Percentiles rank a stretch among this genome's conserved stretches.
Conservation (phyloP, 1,284 basidiomycete species). For the Ceratorhiza oryzae-sativae region DNA sequence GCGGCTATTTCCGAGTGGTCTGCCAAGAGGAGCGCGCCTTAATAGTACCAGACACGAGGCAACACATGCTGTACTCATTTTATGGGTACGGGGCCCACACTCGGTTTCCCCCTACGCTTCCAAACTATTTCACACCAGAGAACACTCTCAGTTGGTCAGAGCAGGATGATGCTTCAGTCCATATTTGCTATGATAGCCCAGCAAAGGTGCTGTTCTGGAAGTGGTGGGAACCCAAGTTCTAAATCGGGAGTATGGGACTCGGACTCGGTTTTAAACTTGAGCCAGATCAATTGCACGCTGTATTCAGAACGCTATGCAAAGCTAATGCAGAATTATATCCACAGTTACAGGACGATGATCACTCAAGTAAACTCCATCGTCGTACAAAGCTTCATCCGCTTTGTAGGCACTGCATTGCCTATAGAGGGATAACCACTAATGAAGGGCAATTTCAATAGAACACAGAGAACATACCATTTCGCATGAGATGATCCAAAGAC, state of each 20-base stretch:
- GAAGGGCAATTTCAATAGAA: not conserved
- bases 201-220: slow-evolving; percentile 11
- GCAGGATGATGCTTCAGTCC: not conserved
- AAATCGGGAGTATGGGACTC: not conserved
- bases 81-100: too few species aligned
- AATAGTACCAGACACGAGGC: too few species aligned
- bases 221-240: slow-evolving; percentile 30
- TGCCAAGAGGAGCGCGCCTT: too few species aligned
- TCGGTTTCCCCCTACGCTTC: too few species aligned
- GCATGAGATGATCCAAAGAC: slow-evolving; percentile 60
- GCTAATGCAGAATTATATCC: slow-evolving; percentile 47
- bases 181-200: not conserved
- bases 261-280: too few species aligned
- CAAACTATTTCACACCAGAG: slow-evolving; percentile 22
- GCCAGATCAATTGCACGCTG: too few species aligned
- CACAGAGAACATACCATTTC: slow-evolving; percentile 55
- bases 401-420: slow-evolving; percentile 55
- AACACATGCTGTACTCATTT: too few species aligned
- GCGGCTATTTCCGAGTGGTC: not conserved
- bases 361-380: slow-evolving; percentile 63
- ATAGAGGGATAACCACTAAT: not conserved
- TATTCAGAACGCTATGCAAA: too few species aligned
- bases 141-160: not conserved
- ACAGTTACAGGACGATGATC: slow-evolving; percentile 64
- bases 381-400: slow-evolving; percentile 56